phyloP scores from a whole-genome alignment of 768 basidiomycete genomes.

The Daedalea quercina region DNA sequence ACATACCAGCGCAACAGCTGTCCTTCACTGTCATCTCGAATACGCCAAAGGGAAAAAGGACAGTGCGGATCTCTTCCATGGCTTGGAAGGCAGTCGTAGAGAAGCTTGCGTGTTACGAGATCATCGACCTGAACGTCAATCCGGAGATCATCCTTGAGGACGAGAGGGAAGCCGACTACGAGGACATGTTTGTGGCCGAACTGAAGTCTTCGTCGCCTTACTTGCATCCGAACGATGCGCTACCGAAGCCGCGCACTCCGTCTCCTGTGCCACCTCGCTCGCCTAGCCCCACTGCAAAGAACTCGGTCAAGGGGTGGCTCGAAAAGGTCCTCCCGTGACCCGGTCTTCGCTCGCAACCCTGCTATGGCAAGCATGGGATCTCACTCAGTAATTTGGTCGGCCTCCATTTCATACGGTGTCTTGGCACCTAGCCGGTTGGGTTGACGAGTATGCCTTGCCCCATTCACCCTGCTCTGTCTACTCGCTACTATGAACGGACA shows the following conservation, averaged over 20 bases:
- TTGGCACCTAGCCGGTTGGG: no score
- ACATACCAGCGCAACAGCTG: constrained; percentile 13
- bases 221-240: background rate
- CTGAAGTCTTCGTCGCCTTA: background rate
- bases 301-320: background rate
- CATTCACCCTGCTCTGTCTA: no score
- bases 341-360: background rate
- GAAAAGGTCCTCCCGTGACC: background rate
- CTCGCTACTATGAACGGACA: no score
- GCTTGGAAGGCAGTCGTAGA: constrained; percentile 19
- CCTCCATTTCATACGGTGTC: no score
- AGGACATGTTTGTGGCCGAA: background rate
- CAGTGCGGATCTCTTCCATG: constrained; percentile 18
- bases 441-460: no score
- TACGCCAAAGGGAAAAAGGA: constrained; percentile 9
- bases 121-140: constrained; percentile 19
- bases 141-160: constrained; percentile 1
- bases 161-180: background rate
- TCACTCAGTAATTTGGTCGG: no score
- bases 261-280: background rate
- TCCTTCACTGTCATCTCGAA: constrained; percentile 18
- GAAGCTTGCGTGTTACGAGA: constrained; percentile 19
- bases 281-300: background rate
- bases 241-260: background rate
- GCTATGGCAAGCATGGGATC: background rate